A percentile compares a stretch with the other conserved stretches of the same genome.
Evolutionary conservation across 1,284 basidiomycete genomes (phyloP).

Genomic region (Leccinum colubrinum): DNA sequence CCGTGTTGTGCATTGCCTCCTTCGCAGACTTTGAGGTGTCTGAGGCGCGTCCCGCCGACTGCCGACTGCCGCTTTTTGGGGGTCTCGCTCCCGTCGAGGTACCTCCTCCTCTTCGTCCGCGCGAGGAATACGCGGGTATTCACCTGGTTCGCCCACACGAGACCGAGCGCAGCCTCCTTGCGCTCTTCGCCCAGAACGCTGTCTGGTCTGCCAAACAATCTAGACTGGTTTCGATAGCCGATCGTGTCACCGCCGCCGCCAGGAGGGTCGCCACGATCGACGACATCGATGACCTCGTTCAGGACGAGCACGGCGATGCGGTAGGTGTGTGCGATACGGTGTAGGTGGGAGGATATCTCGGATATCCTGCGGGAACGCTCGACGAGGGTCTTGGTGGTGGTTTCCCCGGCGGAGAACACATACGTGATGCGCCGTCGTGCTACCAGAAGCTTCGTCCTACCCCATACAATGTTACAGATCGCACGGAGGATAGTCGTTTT

Average conservation of each 20-base stretch:
- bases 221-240: slow-evolving; percentile 69
- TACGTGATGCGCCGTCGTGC: no score
- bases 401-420: slow-evolving; percentile 41
- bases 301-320: slow-evolving; percentile 77
- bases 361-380: slow-evolving; percentile 70
- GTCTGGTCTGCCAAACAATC: slow-evolving; percentile 71
- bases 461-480: no score
- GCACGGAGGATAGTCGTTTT: no score
- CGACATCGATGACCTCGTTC: slow-evolving; percentile 84
- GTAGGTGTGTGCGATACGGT: slow-evolving; percentile 61
- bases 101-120: slow-evolving; percentile 67
- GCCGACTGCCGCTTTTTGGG: slow-evolving; percentile 15
- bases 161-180: slow-evolving; percentile 82
- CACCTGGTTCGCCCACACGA: slow-evolving; percentile 90
- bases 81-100: slow-evolving; percentile 40
- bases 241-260: slow-evolving; percentile 8
- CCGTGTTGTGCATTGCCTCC: no score
- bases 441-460: no score
- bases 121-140: slow-evolving; percentile 82
- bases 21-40: no score
- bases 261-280: slow-evolving; percentile 38
- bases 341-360: slow-evolving; percentile 66
- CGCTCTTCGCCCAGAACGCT: slow-evolving; percentile 51
- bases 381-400: slow-evolving; percentile 56
- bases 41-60: no score